Evolutionary conservation across 352 stramenopile genomes (phyloP).

Genomic region (Globisporangium perplexum): DNA sequence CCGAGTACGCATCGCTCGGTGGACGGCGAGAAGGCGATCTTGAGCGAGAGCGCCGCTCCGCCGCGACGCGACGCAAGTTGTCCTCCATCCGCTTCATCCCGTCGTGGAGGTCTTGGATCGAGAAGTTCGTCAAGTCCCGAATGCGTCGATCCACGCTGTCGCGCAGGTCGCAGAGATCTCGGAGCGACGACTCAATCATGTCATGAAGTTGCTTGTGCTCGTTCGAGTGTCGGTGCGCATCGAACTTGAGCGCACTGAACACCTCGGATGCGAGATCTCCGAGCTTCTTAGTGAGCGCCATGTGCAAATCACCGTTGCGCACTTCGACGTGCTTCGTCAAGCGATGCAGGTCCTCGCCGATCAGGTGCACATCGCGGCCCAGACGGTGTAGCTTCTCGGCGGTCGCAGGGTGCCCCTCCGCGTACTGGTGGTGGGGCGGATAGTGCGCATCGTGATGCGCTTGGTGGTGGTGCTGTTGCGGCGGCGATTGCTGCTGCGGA

Average conservation of each 20-base stretch:
- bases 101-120: neutral
- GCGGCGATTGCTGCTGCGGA: neutral
- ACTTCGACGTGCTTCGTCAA: constrained; percentile 22
- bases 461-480: neutral
- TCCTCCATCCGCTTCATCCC: constrained; percentile 1
- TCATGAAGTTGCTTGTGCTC: constrained; percentile 38
- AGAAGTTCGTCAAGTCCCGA: neutral
- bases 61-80: neutral
- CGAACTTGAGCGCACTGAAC: constrained; percentile 33
- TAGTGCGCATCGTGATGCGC: neutral
- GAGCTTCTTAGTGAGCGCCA: constrained; percentile 23
- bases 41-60: neutral
- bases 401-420: constrained; percentile 7
- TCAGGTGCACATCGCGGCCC: constrained; percentile 16
- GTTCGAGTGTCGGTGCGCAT: constrained; percentile 31
- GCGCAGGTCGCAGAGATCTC: neutral
- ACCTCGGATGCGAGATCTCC: constrained; percentile 30
- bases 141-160: neutral
- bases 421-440: neutral
- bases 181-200: constrained; percentile 6
- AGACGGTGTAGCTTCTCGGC: constrained; percentile 20
- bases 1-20: neutral
- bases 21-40: too few relatives aligned
- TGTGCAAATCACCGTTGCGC: constrained; percentile 16
- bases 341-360: constrained; percentile 27